Evolutionary conservation across 805 yeast genomes (phyloP).

Genomic region (Cyberlindnera lachancei): DNA sequence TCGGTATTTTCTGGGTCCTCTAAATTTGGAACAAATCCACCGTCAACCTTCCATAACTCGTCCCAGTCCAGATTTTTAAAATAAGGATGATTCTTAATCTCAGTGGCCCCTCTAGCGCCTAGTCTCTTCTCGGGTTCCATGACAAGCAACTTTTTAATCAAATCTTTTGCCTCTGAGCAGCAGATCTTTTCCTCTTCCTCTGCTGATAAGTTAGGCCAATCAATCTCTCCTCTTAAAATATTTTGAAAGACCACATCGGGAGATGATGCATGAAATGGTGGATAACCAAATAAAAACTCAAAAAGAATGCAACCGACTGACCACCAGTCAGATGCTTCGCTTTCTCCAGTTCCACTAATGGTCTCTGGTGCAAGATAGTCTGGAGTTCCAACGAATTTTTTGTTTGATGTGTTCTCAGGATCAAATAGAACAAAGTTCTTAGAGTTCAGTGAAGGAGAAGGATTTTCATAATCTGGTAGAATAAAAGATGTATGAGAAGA

Average conservation of each 20-base stretch:
- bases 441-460: slow-evolving; percentile 12
- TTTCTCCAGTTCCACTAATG: slow-evolving; percentile 75
- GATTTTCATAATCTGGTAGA: slow-evolving; percentile 40
- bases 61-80: slow-evolving; percentile 73
- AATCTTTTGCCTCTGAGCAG: slow-evolving; percentile 62
- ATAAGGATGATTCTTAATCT: slow-evolving; percentile 73
- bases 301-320: slow-evolving; percentile 92
- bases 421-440: slow-evolving; percentile 61
- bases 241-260: slow-evolving; percentile 80
- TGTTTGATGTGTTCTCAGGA: slow-evolving; percentile 50
- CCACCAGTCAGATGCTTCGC: slow-evolving; percentile 95
- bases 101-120: slow-evolving; percentile 73
- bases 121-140: slow-evolving; percentile 61
- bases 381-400: slow-evolving; percentile 91
- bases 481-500: slow-evolving; percentile 54
- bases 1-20: slow-evolving; percentile 84
- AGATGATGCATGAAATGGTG: slow-evolving; percentile 84
- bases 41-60: slow-evolving; percentile 56
- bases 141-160: slow-evolving; percentile 55
- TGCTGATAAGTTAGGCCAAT: slow-evolving; percentile 70
- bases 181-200: slow-evolving; percentile 49
- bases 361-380: slow-evolving; percentile 98
- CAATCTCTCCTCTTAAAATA: slow-evolving; percentile 63
- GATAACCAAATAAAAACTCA: slow-evolving; percentile 87
- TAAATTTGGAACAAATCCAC: slow-evolving; percentile 74